Conservation (phyloP, 75 land plant species). For the Larix kaempferi region DNA sequence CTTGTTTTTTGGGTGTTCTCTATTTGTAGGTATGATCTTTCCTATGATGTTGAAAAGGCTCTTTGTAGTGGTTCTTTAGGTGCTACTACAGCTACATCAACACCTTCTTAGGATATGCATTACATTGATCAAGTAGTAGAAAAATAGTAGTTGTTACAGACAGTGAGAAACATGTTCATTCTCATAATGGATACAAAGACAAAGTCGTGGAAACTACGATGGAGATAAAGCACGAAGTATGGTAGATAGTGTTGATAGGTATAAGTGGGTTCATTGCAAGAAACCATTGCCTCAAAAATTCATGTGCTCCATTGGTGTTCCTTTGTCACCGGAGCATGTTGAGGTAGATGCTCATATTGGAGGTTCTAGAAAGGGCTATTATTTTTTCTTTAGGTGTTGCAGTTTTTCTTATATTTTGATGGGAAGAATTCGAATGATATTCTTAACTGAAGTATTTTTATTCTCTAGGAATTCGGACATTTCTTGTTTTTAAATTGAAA, state of each 20-base stretch:
- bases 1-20: neutral
- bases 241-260: no score
- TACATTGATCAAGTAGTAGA: no score
- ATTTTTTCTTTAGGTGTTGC: neutral
- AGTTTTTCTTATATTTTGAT: neutral
- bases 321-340: conserved; percentile 68
- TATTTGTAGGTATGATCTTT: conserved; percentile 74
- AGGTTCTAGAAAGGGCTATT: neutral
- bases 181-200: no score
- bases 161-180: no score
- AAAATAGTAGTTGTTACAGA: no score
- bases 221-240: no score
- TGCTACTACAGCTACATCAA: conserved; percentile 45
- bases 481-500: neutral
- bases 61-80: conserved; percentile 38
- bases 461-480: neutral
- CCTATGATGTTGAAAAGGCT: conserved; percentile 67
- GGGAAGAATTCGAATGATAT: neutral
- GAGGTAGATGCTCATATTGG: conserved; percentile 51
- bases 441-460: neutral
- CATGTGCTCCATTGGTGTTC: conserved; percentile 63
- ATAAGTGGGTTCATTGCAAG: no score
- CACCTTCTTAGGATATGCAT: neutral
- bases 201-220: no score
- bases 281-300: no score